A percentile compares a stretch with the other conserved stretches of the same genome.
These are phyloP conservation scores for Aspergillus sp. DNA, from an alignment of 2,329 filamentous ascomycete species.

Conservation along the genomic window DNA sequence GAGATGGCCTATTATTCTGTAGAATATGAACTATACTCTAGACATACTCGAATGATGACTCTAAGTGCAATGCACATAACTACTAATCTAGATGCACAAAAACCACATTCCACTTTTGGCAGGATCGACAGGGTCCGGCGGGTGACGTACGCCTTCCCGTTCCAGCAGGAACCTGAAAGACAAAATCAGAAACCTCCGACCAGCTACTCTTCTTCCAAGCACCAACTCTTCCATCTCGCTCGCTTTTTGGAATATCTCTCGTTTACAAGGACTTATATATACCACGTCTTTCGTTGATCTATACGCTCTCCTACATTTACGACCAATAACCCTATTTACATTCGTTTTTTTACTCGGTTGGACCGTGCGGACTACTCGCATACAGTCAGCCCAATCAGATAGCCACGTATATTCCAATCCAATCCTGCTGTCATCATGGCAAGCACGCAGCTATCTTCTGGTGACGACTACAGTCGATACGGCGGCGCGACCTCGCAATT, in stretches of 20 bases:
- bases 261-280: too few relatives aligned
- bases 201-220: too few relatives aligned
- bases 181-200: too few relatives aligned
- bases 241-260: too few relatives aligned
- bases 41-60: too few relatives aligned
- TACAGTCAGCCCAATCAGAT: not conserved
- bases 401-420: not conserved
- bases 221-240: too few relatives aligned
- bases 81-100: not conserved
- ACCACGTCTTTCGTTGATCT: slow-evolving; percentile 1
- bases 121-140: not conserved
- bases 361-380: slow-evolving; percentile 4
- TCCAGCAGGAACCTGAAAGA: not conserved
- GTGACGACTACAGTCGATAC: slow-evolving; percentile 16
- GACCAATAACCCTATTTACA: too few relatives aligned
- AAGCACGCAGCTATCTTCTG: slow-evolving; percentile 6
- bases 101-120: not conserved
- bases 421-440: slow-evolving; percentile 5
- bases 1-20: too few relatives aligned
- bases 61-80: too few relatives aligned
- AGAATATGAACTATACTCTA: too few relatives aligned
- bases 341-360: not conserved
- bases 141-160: not conserved
- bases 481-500: slow-evolving; percentile 13
- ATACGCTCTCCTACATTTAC: not conserved